Percentiles rank a stretch among this genome's conserved stretches.
Conservation (phyloP, 2,329 filamentous ascomycete genomes). For the Ascochyta koolunga region DNA sequence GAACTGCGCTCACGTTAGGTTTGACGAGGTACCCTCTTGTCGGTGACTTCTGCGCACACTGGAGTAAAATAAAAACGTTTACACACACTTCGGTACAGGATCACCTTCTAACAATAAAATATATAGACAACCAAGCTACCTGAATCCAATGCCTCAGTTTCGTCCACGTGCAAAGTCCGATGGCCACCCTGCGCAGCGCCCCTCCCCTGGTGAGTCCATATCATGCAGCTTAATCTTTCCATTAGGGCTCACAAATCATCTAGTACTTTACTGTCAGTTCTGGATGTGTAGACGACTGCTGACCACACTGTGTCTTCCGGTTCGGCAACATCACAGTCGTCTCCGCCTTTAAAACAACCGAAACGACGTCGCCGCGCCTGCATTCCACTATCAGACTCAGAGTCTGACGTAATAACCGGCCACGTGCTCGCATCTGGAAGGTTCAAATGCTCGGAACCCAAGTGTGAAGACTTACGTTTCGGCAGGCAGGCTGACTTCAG, state of each 20-base stretch:
- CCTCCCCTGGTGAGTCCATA: neutral
- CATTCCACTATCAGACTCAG: neutral
- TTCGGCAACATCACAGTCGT: neutral
- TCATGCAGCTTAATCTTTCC: neutral
- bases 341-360: neutral
- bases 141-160: neutral
- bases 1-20: neutral
- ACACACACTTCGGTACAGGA: neutral
- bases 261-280: neutral
- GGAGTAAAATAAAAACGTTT: neutral
- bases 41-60: neutral
- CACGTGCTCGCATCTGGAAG: conserved; percentile 30
- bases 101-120: neutral
- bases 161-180: neutral
- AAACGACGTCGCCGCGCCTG: neutral
- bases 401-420: conserved; percentile 25
- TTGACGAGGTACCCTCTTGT: neutral
- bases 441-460: conserved; percentile 30
- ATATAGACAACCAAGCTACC: neutral
- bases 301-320: neutral
- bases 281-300: neutral
- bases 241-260: neutral
- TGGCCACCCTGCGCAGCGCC: neutral
- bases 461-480: conserved; percentile 30
- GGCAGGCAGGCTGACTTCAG: conserved; percentile 41